Evolutionary conservation across 169 alveolate species (phyloP), one percentile per base, ranked within the genome.

Genomic region (Babesia divergens): DNA sequence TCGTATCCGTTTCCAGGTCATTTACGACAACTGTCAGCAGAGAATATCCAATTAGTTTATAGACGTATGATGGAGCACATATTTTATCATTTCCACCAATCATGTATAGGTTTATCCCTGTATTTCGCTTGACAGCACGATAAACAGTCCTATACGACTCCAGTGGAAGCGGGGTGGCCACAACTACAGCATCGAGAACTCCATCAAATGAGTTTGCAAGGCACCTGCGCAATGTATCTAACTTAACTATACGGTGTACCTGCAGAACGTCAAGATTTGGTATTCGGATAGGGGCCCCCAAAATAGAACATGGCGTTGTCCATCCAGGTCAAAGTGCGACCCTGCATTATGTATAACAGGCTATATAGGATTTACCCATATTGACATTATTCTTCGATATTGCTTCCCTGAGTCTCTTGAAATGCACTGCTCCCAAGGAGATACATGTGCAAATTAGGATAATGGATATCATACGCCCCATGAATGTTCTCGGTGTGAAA

Each of bases 201-300:
- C 85, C 85, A 8, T 87, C 89, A 62, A 77, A 88, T 13, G 90
- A 72, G 65, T 83, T 84, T 52, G 65, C 59, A 28, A 87, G 37
- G 24, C 82, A 77, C 29, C 72, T 62, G 14, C 0, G 9, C 11
- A 14, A 8, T 26, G 20, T 20, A 38, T 31, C 18, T 7, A 16
- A 3, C 34, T 22, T 13, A 20, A 3, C 22, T 2, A 31, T 0
- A 28, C 8, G 0, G 1, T 74, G 1, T 59, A 83, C 64, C 84
- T 72, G 38, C 91, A 88, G 20, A 81, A 76, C 40, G 87, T 75
- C 16, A 88, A 52, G 3, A 88, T 35, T 44, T 88, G 93, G 43
- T 80, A 81, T 7, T 83, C 86, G 26, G 89, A 76, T 5, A 88
- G 54, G 8, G 93, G 89, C 3, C 93, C 93, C 80, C 89, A 71